These are phyloP conservation scores for Stagonosporopsis vannaccii DNA, from an alignment of 2,329 filamentous ascomycete genomes.

Conservation along the genomic window DNA sequence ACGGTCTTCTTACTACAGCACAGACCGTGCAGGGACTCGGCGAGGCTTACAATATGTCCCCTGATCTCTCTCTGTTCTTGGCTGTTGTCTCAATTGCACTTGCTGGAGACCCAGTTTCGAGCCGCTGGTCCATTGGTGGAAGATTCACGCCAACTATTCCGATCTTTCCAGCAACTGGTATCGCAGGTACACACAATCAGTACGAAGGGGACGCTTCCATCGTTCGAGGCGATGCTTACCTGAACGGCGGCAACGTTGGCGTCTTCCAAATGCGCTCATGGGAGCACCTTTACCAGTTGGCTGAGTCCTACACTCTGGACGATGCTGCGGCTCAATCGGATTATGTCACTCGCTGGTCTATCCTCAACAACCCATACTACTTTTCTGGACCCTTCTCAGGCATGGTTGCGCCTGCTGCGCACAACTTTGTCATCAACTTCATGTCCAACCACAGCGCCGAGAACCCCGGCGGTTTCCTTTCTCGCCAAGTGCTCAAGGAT, in stretches of 20 bases:
- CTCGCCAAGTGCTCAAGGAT: constrained; percentile 26
- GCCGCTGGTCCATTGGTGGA: constrained; percentile 25
- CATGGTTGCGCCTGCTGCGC: constrained; percentile 25
- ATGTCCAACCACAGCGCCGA: constrained; percentile 33
- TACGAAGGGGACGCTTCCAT: constrained; percentile 32
- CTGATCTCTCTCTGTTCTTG: constrained; percentile 22
- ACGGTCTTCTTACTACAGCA: constrained; percentile 31
- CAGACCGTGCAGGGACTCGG: constrained; percentile 24
- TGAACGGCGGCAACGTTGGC: constrained; percentile 23
- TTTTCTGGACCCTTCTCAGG: constrained; percentile 28
- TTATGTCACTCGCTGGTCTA: constrained; percentile 25
- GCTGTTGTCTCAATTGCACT: constrained; percentile 23
- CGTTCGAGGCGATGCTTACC: constrained; percentile 27
- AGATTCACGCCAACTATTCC: constrained; percentile 22
- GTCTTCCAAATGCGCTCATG: constrained; percentile 29
- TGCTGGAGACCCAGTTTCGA: constrained; percentile 23
- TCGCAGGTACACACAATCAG: constrained; percentile 26
- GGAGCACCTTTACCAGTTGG: constrained; percentile 19
- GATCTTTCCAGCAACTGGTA: constrained; percentile 23
- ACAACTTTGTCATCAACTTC: constrained; percentile 28
- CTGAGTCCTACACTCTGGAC: constrained; percentile 24
- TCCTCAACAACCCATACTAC: constrained; percentile 28
- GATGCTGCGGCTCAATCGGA: constrained; percentile 24
- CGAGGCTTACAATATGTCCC: constrained; percentile 24
- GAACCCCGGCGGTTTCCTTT: constrained; percentile 28